Evolutionary conservation across 805 yeast species (phyloP).

Genomic region (Saccharomycopsis olivae): DNA sequence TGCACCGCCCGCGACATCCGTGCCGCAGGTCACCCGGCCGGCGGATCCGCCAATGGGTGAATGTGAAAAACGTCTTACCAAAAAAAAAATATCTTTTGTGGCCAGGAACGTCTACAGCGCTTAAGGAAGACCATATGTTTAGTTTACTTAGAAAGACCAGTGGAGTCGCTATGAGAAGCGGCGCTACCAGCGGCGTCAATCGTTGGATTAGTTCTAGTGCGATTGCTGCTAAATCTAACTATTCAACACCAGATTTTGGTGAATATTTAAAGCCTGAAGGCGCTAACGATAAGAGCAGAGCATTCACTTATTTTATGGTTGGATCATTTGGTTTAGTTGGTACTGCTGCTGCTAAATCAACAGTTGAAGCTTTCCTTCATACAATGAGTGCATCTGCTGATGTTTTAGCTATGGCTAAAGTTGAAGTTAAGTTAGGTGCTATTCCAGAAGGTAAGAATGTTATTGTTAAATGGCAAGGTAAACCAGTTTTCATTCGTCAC

Average conservation of each 20-base stretch:
- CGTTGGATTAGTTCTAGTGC: too few species aligned
- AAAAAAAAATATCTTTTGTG: too few species aligned
- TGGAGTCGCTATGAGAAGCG: too few species aligned
- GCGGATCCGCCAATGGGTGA: too few species aligned
- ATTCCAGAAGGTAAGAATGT: slow-evolving; percentile 98
- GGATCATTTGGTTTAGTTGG: slow-evolving; percentile 87
- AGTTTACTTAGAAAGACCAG: too few species aligned
- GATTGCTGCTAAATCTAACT: slow-evolving; percentile 53
- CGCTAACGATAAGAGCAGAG: slow-evolving; percentile 64
- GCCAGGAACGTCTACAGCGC: too few species aligned
- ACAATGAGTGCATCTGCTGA: slow-evolving; percentile 98
- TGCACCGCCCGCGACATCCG: too few species aligned
- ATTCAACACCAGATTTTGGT: slow-evolving; percentile 86
- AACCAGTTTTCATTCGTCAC: slow-evolving; percentile 99
- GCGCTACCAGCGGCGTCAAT: too few species aligned
- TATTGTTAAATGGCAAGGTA: slow-evolving; percentile 99
- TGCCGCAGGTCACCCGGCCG: too few species aligned
- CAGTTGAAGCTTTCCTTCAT: slow-evolving; percentile 85
- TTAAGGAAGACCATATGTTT: too few species aligned
- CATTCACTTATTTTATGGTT: slow-evolving; percentile 92
- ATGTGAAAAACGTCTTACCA: too few species aligned
- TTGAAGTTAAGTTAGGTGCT: slow-evolving; percentile 86
- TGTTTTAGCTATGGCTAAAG: slow-evolving; percentile 98
- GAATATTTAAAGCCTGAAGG: slow-evolving; percentile 66
- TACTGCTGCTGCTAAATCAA: slow-evolving; percentile 93